phyloP scores from a whole-genome alignment of 345 rosid species.

The Kandelia obovata region DNA sequence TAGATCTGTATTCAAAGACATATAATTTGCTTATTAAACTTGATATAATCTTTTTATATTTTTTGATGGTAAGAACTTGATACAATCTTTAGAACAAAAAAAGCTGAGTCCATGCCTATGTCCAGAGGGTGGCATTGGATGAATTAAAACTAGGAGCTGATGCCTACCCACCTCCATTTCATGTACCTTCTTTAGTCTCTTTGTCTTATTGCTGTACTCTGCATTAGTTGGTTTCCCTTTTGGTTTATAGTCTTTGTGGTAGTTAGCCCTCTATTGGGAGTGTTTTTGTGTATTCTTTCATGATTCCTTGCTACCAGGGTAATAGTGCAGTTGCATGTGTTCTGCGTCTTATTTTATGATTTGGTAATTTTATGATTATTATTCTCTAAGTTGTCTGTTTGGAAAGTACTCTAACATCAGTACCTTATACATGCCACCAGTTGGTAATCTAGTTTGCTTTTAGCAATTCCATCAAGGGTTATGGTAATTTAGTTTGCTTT shows the following conservation, averaged over 20 bases:
- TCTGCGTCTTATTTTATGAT: too few relatives aligned
- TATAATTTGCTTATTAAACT: neutral
- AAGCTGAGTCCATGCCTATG: too few relatives aligned
- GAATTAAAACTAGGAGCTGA: neutral
- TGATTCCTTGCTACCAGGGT: too few relatives aligned
- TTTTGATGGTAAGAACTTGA: too few relatives aligned
- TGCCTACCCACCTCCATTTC: neutral
- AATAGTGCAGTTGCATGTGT: too few relatives aligned
- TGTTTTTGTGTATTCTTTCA: too few relatives aligned
- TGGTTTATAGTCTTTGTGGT: neutral
- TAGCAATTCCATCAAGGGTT: slow-evolving; percentile 54
- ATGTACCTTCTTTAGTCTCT: neutral
- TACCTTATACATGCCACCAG: neutral
- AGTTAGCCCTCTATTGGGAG: too few relatives aligned
- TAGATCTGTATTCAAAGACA: too few relatives aligned
- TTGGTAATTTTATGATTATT: too few relatives aligned
- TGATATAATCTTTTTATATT: neutral
- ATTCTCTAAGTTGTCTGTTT: neutral
- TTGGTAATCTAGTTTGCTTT: neutral
- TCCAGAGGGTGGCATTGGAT: neutral
- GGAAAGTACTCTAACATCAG: neutral
- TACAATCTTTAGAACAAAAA: too few relatives aligned
- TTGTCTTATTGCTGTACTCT: neutral
- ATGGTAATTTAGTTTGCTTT: slow-evolving; percentile 12
- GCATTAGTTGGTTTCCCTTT: neutral